These are phyloP conservation scores for Xylariaceae sp. DNA, from an alignment of 2,329 filamentous ascomycete genomes.

Conservation along the genomic window DNA sequence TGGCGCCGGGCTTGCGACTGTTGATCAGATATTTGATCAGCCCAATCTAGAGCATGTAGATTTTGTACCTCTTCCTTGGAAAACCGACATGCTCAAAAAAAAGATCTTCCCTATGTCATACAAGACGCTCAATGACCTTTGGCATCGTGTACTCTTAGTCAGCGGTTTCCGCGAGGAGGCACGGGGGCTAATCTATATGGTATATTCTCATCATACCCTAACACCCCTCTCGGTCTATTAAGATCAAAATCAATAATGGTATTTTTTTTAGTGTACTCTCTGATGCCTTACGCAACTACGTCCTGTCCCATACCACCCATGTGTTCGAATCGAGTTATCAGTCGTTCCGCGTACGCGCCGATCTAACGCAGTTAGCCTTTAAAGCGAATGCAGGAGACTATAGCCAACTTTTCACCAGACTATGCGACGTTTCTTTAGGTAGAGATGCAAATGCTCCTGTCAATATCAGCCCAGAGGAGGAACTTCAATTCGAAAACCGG, in stretches of 20 bases:
- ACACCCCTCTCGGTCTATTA: neutral
- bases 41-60: too few relatives aligned
- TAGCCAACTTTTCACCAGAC: constrained; percentile 6
- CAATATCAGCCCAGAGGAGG: constrained; percentile 7
- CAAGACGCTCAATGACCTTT: constrained; percentile 4
- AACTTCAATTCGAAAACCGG: constrained; percentile 2
- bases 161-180: too few relatives aligned
- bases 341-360: too few relatives aligned
- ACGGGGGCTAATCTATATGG: too few relatives aligned
- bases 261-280: neutral
- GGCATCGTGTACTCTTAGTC: constrained; percentile 3
- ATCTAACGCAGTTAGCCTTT: constrained; percentile 6
- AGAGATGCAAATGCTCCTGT: constrained; percentile 4
- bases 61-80: too few relatives aligned
- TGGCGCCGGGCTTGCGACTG: too few relatives aligned
- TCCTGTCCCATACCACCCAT: neutral
- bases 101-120: too few relatives aligned
- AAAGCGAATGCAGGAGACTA: constrained; percentile 4
- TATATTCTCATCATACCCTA: neutral
- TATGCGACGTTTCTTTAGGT: constrained; percentile 2
- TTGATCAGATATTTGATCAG: too few relatives aligned
- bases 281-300: neutral
- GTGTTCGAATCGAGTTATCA: too few relatives aligned
- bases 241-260: neutral
- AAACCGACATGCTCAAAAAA: too few relatives aligned